Conservation (phyloP, 345 rosid species). For the Theobroma cacao region DNA sequence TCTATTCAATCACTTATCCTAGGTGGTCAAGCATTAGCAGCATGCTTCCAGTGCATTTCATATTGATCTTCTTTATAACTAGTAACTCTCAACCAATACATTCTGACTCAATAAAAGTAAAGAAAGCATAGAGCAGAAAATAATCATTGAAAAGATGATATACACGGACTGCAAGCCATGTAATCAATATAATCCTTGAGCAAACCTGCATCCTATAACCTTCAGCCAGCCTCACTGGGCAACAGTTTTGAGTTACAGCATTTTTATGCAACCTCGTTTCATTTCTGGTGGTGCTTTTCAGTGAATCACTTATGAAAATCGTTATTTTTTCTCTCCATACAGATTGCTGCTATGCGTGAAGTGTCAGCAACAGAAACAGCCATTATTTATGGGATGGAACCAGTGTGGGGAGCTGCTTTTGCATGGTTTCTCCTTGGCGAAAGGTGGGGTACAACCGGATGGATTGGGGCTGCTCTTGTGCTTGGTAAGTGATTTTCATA, state of each 20-base stretch:
- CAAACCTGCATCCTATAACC: background rate
- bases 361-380: slow-evolving; percentile 61
- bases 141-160: background rate
- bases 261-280: background rate
- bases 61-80: no score
- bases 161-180: background rate
- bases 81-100: no score
- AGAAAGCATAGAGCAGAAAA: no score
- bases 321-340: background rate
- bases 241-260: background rate
- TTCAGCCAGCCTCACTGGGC: background rate
- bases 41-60: no score
- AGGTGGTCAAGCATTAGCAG: no score
- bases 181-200: background rate
- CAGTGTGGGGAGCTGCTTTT: slow-evolving; percentile 68
- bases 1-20: no score
- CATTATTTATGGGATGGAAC: slow-evolving; percentile 63
- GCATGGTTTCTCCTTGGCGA: slow-evolving; percentile 75
- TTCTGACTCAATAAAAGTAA: no score
- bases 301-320: background rate
- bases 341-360: slow-evolving; percentile 61
- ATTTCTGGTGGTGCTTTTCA: background rate
- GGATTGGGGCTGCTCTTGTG: slow-evolving; percentile 65
- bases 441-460: slow-evolving; percentile 59
- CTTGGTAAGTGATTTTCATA: slow-evolving; percentile 35